Conservation (phyloP, 2,329 filamentous ascomycete genomes). For the Tolypocladium ovalisporum region DNA sequence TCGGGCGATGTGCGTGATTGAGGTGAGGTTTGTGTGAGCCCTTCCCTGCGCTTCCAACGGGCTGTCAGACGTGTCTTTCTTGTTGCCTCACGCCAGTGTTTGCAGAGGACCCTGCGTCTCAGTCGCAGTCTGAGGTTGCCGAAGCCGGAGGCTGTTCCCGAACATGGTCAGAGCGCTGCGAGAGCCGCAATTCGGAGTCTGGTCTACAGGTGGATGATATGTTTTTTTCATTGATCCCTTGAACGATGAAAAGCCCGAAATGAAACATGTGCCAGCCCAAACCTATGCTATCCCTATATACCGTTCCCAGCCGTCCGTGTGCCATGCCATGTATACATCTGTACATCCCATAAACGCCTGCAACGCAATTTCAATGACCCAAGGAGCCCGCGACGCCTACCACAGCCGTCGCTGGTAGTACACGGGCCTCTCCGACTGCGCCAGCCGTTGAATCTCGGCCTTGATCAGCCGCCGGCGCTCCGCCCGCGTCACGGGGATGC, state of each 20-base stretch:
- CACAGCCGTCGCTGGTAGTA: constrained; percentile 46
- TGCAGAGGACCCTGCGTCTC: too few species aligned
- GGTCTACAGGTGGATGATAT: too few species aligned
- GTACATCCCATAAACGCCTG: neutral
- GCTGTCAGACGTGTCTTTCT: too few species aligned
- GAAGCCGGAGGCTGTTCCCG: neutral
- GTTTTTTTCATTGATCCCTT: too few species aligned
- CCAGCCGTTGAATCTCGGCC: constrained; percentile 40
- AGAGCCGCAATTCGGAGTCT: neutral
- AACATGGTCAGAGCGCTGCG: neutral
- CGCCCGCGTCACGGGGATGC: constrained; percentile 38
- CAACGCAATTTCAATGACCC: neutral
- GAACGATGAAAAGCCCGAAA: neutral
- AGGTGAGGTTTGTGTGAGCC: too few species aligned
- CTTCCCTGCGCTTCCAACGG: neutral
- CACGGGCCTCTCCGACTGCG: constrained; percentile 32
- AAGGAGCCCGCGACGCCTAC: constrained; percentile 15
- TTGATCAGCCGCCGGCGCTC: constrained; percentile 48
- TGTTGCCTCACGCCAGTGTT: too few species aligned
- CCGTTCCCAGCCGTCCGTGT: neutral
- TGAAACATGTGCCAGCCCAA: neutral
- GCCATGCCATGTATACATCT: neutral
- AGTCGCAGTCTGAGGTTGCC: neutral
- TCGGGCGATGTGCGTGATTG: neutral
- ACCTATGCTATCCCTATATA: neutral